Evolutionary conservation across 2,329 filamentous ascomycete genomes (phyloP), one percentile per base, ranked within the genome.

Genomic region (Aspergillus persii): DNA sequence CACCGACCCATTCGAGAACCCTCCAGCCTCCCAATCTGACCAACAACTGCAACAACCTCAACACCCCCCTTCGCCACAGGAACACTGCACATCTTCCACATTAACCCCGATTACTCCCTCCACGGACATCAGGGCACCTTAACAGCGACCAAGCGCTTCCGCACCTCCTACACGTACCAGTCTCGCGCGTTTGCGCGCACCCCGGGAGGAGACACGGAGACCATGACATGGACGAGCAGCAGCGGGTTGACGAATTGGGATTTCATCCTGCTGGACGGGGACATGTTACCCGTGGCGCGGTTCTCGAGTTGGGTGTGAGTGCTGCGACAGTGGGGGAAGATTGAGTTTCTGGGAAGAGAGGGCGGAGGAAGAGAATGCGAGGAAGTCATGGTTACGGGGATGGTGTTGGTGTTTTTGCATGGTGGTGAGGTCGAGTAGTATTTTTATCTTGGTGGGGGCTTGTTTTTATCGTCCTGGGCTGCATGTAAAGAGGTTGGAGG

Each of bases 241-340:
- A 61, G 55, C 8, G 61, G 63, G 9, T 66, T 71, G 46, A 71
- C 67, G 56, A 67, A 50, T 5, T 74, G 70, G 69, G 68, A 74
- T 56, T 73, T 72, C 60, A 51, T 74, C 48, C 72, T 69, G 46
- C 55, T 68, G 3, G 68, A 72, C 50, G 69, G 71, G 47, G 53
- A 68, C 2, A 61, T 69, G 53, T 58, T 65, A 47, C 68, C 71
- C 15, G 63, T 74, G 18, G 70, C 71, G 9, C 67, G 64, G 52
- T 70, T 69, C 55, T 60, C 63, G 12, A 62, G 63, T 8, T 68
- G 68, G 27, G 27, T 63, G 7, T 71, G 68, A 69, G 64, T 53
- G 2, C 0, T 71, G 33, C 68, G 64, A 50, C 70, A 69, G 33
- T 23, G 70, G 8, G 71, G 66, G 4, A 60, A 64, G 11, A 67